Evolutionary conservation across 2,329 filamentous ascomycete species (phyloP), one percentile per base, ranked within the genome.

Genomic region (Stemphylium lycopersici): DNA sequence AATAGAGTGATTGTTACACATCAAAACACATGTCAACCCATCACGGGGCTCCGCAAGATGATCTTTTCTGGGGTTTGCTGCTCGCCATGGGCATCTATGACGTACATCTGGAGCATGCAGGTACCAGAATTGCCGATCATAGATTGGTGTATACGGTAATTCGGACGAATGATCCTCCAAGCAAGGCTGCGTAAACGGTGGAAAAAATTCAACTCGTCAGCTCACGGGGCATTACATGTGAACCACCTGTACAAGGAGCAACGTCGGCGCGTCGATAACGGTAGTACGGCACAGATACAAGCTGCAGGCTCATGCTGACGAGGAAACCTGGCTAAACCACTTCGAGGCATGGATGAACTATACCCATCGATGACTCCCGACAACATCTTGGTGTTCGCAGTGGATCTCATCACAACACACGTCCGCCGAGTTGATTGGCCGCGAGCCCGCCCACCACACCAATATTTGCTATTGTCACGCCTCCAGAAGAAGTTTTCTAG

Each of bases 21-120:
- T 43, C 46, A 37, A 45, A 44, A 26, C 34, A 29, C 18, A 11
- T 20, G 13, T 29, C 15, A 39, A 18, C 33, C 39, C 15, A 41
- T 41, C 46, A 54, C 37, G 46, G 34, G 51, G 34, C 46, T 41
- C 49, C 42, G 33, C 45, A 50, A 37, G 48, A 39, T 8, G 40
- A 44, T 24, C 29, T 50, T 50, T 40, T 48, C 52, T 50, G 34
- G 46, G 40, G 46, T 41, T 38, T 11, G 22, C 24, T 42, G 29
- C 44, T 53, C 38, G 38, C 42, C 24, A 42, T 29, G 38, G 32
- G 24, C 29, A 15, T 8, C 18, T 1, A 55, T 55, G 52, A 55
- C 52, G 52, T 51, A 55, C 51, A 41, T 50, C 36, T 34, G 34
- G 52, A 45, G 41, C 36, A 55, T 55, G 52, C 52, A 55, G 52